Evolutionary conservation across 179 eudicot species (phyloP).

Genomic region (Heliamphora pulchella): DNA sequence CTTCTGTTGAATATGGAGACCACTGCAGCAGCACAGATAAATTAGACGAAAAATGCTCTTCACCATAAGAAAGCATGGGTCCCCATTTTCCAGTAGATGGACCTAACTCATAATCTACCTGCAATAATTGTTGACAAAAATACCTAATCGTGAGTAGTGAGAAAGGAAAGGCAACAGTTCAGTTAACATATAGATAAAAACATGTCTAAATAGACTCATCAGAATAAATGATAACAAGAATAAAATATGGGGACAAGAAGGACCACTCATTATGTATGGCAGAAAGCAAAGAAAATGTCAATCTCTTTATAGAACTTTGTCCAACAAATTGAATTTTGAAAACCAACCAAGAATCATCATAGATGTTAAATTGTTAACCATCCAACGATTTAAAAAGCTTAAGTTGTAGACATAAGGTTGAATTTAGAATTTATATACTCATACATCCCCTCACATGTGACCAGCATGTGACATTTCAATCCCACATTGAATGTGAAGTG

Average conservation of each 20-base stretch:
- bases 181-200: not conserved
- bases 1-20: conserved; percentile 34
- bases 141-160: not conserved
- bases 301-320: not conserved
- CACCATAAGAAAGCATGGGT: conserved; percentile 15
- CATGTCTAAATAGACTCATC: not conserved
- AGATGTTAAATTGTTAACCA: no score
- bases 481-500: no score
- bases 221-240: not conserved
- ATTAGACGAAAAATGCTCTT: conserved; percentile 25
- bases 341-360: no score
- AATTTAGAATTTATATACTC: no score
- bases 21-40: conserved; percentile 31
- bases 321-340: no score
- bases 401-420: no score
- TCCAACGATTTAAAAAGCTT: no score
- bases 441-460: no score
- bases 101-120: conserved; percentile 30
- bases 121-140: conserved; percentile 1
- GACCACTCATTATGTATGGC: not conserved
- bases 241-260: no score
- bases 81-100: conserved; percentile 2
- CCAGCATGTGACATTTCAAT: no score
- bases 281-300: conserved; percentile 1
- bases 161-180: not conserved